These are phyloP conservation scores for Cladosporium sp. DNA, from an alignment of 2,329 filamentous ascomycete species.

Conservation along the genomic window DNA sequence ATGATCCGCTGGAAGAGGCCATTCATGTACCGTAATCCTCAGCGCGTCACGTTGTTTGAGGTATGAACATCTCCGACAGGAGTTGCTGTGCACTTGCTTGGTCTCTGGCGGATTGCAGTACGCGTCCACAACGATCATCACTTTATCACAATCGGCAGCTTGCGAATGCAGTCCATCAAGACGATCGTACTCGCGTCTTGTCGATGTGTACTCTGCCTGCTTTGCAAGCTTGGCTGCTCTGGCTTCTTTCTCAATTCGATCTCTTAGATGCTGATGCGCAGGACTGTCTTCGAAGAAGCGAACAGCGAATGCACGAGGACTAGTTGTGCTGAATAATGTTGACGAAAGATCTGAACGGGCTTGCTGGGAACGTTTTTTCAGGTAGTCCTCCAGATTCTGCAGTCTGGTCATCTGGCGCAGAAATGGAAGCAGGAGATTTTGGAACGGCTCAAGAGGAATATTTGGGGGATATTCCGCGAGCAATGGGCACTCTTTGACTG, in stretches of 20 bases:
- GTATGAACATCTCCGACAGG: conserved; percentile 45
- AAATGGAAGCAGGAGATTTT: conserved; percentile 51
- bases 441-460: conserved; percentile 48
- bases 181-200: conserved; percentile 36
- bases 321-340: conserved; percentile 24
- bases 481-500: conserved; percentile 42
- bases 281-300: conserved; percentile 38
- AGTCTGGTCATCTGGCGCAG: conserved; percentile 50
- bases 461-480: conserved; percentile 50
- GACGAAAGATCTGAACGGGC: conserved; percentile 10
- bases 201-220: conserved; percentile 20
- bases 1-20: conserved; percentile 42
- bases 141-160: conserved; percentile 11
- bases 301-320: conserved; percentile 37
- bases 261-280: conserved; percentile 35
- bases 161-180: conserved; percentile 22
- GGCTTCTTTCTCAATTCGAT: conserved; percentile 33
- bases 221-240: conserved; percentile 18
- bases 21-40: conserved; percentile 47
- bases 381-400: conserved; percentile 46
- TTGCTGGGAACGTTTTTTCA: conserved; percentile 36
- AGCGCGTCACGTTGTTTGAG: conserved; percentile 35
- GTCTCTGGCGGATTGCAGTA: conserved; percentile 28
- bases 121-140: conserved; percentile 13
- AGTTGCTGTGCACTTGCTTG: conserved; percentile 20